phyloP scores from a whole-genome alignment of 192 early-diverging fungal species.

The Chytriomyces hyalinus region DNA sequence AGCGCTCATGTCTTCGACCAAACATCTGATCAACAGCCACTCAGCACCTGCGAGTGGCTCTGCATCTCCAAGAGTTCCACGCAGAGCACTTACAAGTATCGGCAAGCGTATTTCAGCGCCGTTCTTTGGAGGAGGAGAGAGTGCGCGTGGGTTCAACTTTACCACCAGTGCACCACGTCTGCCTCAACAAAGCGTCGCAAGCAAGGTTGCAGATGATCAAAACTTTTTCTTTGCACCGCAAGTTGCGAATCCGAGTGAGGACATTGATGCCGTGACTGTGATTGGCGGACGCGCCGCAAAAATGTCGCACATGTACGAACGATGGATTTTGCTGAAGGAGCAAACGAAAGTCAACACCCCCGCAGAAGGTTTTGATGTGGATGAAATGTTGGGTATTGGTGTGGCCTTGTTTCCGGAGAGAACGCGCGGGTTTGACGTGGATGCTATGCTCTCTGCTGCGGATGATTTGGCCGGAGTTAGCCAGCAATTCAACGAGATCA shows the following conservation, averaged over 20 bases:
- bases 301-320: conserved; percentile 5
- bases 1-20: too few relatives aligned
- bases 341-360: neutral
- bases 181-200: conserved; percentile 4
- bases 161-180: neutral
- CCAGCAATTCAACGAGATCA: neutral
- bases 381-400: conserved; percentile 16
- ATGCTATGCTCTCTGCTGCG: neutral
- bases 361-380: neutral
- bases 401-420: neutral
- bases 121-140: neutral
- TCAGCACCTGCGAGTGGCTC: neutral
- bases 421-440: conserved; percentile 21
- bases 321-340: conserved; percentile 11
- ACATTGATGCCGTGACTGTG: conserved; percentile 19
- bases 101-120: neutral
- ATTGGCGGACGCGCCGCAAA: neutral
- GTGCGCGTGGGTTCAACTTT: neutral
- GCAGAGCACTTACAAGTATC: neutral
- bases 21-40: neutral
- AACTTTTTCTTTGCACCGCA: conserved; percentile 20
- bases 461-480: neutral
- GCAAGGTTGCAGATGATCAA: neutral
- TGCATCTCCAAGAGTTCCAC: neutral
- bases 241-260: neutral